Evolutionary conservation across 257 asterid genomes (phyloP).

Genomic region (Solanum corneliomulleri): DNA sequence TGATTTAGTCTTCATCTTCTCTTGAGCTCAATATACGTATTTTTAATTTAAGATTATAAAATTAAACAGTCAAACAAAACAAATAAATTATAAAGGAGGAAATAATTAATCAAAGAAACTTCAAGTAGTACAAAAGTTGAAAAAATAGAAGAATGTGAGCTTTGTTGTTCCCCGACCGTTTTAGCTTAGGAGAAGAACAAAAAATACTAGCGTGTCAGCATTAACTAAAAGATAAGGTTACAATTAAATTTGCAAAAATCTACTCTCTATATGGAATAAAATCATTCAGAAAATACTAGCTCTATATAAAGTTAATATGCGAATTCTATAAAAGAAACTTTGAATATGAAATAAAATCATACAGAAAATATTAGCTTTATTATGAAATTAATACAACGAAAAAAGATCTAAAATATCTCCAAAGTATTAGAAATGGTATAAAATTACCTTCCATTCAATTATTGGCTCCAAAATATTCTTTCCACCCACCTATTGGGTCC

Average conservation of each 20-base stretch:
- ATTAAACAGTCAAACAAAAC: too few species aligned
- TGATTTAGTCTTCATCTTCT: too few species aligned
- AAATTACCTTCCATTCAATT: too few species aligned
- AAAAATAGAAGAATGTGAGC: background rate
- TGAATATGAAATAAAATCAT: too few species aligned
- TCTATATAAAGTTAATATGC: background rate
- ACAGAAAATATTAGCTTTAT: too few species aligned
- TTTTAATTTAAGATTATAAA: too few species aligned
- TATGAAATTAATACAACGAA: too few species aligned
- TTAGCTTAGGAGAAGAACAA: background rate
- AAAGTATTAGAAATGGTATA: too few species aligned
- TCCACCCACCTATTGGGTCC: too few species aligned
- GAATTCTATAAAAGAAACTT: background rate
- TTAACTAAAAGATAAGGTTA: background rate
- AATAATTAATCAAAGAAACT: background rate
- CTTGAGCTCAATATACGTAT: background rate
- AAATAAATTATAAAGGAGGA: too few species aligned
- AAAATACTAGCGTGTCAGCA: background rate
- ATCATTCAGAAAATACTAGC: background rate
- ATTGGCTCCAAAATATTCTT: too few species aligned
- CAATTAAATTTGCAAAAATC: background rate
- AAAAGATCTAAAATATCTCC: fast-evolving
- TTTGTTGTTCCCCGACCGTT: background rate
- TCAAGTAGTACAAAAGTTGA: background rate
- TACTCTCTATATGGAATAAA: background rate